Evolutionary conservation across 176 grass and related monocot genomes (phyloP), one percentile per base, ranked within the genome.

Genomic region (Cenchrus fungigraminus): DNA sequence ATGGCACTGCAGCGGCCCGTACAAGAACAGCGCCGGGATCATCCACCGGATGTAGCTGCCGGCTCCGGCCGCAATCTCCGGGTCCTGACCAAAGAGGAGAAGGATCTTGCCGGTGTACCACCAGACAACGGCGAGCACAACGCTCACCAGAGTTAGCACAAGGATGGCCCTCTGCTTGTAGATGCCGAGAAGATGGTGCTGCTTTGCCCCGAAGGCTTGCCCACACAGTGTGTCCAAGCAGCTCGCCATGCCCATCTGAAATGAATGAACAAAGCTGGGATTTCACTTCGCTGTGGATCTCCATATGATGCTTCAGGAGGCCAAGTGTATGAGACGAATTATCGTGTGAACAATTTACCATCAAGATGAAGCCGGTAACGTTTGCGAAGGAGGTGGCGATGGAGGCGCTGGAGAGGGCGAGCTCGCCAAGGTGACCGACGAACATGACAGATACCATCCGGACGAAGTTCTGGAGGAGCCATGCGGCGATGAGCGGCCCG

Each of bases 101-200:
- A 97, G 94, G 68, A 97, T 87, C 53, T 85, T 69, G 12, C 77
- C 86, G 0, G 91, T 91, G 85, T 74, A 93, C 6, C 32, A 86
- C 86, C 87, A 97, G 54, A 97, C 13, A 2, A 75, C 29, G 9
- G 89, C 84, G 4, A 97, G 78, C 7, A 67, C 84, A 17, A 88
- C 61, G 79, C 84, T 84, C 47, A 91, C 59, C 13, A 91, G 73
- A 67, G 84, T 83, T 46, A 97, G 89, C 47, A 94, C 80, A 11
- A 97, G 40, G 82, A 91, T 91, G 40, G 89, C 91, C 22, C 94
- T 87, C 83, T 97, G 94, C 75, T 88, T 91, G 82, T 94, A 83
- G 44, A 97, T 86, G 46, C 89, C 94, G 12, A 97, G 79, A 42
- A 90, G 81, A 12, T 88, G 2, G 56, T 91, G 81, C 73, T 90